Conservation (phyloP, 495 filamentous ascomycete genomes). For the Neurospora intermedia region DNA sequence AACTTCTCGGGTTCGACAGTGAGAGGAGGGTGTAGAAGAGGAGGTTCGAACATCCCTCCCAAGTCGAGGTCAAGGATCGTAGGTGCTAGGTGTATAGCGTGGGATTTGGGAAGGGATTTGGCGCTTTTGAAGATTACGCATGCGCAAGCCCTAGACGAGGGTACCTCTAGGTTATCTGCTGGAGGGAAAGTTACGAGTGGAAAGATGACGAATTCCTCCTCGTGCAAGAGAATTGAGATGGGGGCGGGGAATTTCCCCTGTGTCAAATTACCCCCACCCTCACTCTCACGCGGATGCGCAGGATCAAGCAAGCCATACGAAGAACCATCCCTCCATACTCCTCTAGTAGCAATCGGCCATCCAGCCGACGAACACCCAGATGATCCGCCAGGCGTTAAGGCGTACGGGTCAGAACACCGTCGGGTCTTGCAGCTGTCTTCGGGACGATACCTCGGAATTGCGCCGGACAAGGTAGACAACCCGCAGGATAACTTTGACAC, state of each 20-base stretch:
- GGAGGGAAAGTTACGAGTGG: no score
- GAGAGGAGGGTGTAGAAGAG: neutral
- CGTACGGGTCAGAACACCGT: conserved; percentile 16
- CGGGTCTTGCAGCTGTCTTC: conserved; percentile 29
- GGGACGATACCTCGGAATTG: conserved; percentile 28
- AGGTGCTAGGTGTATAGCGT: conserved; percentile 24
- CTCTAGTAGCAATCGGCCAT: conserved; percentile 29
- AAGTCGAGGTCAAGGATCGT: conserved; percentile 13
- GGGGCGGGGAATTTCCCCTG: neutral
- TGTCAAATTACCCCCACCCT: neutral
- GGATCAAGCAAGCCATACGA: neutral
- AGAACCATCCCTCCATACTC: neutral
- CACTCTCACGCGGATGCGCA: neutral
- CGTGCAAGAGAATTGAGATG: neutral
- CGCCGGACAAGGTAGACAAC: conserved; percentile 20
- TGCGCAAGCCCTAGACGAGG: conserved; percentile 2
- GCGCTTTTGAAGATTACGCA: conserved; percentile 27
- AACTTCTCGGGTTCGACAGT: no score
- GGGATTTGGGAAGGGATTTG: conserved; percentile 30
- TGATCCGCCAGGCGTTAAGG: conserved; percentile 18
- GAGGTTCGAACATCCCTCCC: neutral
- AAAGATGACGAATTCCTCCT: no score
- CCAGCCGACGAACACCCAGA: conserved; percentile 33
- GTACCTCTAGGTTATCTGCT: neutral
- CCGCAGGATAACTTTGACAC: conserved; percentile 37